Percentiles rank a stretch among this genome's conserved stretches.
Conservation (phyloP, 768 basidiomycete species). For the Solioccasus polychromus region DNA sequence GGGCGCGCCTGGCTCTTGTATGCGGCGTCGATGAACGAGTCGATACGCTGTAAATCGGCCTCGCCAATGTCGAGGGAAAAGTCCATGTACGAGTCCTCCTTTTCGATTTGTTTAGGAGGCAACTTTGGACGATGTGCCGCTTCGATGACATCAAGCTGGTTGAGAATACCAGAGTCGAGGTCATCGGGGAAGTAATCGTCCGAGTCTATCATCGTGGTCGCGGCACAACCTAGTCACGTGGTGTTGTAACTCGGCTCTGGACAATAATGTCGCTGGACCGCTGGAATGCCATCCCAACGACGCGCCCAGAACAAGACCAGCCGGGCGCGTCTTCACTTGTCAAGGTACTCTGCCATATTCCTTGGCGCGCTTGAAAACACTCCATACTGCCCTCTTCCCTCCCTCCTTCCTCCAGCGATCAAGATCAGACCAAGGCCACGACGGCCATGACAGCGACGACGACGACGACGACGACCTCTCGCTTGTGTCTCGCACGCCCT, state of each 20-base stretch:
- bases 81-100: conserved; percentile 50
- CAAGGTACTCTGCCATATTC: conserved; percentile 70
- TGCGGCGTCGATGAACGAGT: conserved; percentile 49
- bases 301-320: conserved; percentile 29
- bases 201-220: conserved; percentile 56
- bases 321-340: conserved; percentile 28
- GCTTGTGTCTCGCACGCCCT: conserved; percentile 72
- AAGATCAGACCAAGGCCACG: conserved; percentile 37
- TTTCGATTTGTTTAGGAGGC: conserved; percentile 19
- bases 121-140: conserved; percentile 42
- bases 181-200: conserved; percentile 75
- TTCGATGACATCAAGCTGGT: conserved; percentile 70
- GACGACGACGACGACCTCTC: conserved; percentile 72
- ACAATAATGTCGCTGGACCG: conserved; percentile 46
- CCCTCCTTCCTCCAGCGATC: conserved; percentile 58
- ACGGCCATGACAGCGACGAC: conserved; percentile 50
- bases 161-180: conserved; percentile 54
- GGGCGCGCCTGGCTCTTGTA: conserved; percentile 33
- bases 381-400: conserved; percentile 56
- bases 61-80: conserved; percentile 57
- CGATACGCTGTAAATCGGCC: conserved; percentile 50
- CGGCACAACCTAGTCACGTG: conserved; percentile 2
- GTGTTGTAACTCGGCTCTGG: not conserved
- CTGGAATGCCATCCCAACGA: conserved; percentile 69
- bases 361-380: conserved; percentile 40